Base-by-base conservation (phyloP, 225 moss, liverwort and hornwort species). In the Takakia lepidozioides region DNA sequence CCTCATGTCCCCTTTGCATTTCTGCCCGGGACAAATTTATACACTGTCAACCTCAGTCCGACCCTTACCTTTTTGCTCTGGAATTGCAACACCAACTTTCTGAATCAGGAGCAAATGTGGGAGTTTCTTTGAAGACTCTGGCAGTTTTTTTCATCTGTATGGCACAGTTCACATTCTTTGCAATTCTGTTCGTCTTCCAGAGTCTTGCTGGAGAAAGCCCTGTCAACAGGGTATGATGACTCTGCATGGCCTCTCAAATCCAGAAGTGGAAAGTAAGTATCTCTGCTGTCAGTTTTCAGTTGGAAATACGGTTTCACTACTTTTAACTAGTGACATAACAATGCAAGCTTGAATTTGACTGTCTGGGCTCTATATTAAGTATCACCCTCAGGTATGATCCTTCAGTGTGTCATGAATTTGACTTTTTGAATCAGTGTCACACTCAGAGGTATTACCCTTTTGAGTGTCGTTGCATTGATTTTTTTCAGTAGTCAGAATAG, bases 161-260 rank as follows among this genome's bases (percentile, higher is more conserved):
- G 7, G 8, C 11, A 32, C 8, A 32, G 32, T 32, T 32, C 8
- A 6, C 32, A 32, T 6, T 32, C 8, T 6, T 32, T 32, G 32
- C 11, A 32, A 2, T 27, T 14, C 1, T 43, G 25, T 15, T 39
- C 11, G 6, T 34, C 15, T 10, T 14, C 35, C 81, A 95, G 93
- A 60, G 80, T 95, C 23, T 58, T 78, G 5, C 60, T 95, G 18
- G 90, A 52, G 32, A 87, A 71, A 36, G 90, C 74, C 19, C 41
- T 90, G 20, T 63, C 77, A 11, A 9, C 45, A 22, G 84, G 90
- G 10, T 95, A 90, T 19, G 86, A 87, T 45, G 86, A 87, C 52
- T 59, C 80, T 2, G 58, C 79, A 20, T 90, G 95, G 95, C 38
- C 69, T 28, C 52, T 95, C 44, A 78, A 59, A 2, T 79, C 76